These are phyloP conservation scores for Starmerella lactis-condensi DNA, from an alignment of 805 yeast species.

Conservation along the genomic window DNA sequence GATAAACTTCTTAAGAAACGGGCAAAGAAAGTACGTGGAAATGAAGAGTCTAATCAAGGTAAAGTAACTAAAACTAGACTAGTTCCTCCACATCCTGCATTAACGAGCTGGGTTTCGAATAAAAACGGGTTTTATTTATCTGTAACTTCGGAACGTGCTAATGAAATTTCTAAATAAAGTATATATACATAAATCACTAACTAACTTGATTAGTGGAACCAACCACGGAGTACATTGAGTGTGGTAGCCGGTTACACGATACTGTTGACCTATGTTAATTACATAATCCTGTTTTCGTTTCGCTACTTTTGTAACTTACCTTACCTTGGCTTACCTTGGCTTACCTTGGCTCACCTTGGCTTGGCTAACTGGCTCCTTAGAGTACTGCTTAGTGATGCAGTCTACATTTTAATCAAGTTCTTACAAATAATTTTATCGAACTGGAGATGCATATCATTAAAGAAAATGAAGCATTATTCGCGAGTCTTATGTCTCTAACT, in stretches of 20 bases:
- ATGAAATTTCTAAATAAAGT: not conserved
- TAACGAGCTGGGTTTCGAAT: conserved; percentile 18
- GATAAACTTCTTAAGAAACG: conserved; percentile 70
- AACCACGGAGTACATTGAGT: too few relatives aligned
- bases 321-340: not conserved
- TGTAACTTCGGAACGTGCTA: conserved; percentile 14
- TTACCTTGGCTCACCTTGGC: not conserved
- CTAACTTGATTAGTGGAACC: too few relatives aligned
- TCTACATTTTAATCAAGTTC: too few relatives aligned
- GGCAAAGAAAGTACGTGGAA: conserved; percentile 28
- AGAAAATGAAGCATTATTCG: conserved; percentile 21
- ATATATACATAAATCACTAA: not conserved
- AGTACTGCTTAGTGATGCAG: not conserved
- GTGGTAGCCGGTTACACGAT: too few relatives aligned
- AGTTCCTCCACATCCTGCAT: conserved; percentile 20
- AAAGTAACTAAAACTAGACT: conserved; percentile 13
- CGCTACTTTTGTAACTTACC: not conserved
- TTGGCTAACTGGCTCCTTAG: not conserved
- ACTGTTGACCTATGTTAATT: not conserved
- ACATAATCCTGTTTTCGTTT: not conserved
- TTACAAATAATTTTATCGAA: not conserved
- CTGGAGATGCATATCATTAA: conserved; percentile 13
- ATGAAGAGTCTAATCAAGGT: conserved; percentile 10
- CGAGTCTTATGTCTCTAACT: conserved; percentile 37
- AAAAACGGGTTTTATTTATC: conserved; percentile 13